These are phyloP conservation scores for Salvia hispanica DNA, from an alignment of 257 asterid genomes.

Conservation along the genomic window DNA sequence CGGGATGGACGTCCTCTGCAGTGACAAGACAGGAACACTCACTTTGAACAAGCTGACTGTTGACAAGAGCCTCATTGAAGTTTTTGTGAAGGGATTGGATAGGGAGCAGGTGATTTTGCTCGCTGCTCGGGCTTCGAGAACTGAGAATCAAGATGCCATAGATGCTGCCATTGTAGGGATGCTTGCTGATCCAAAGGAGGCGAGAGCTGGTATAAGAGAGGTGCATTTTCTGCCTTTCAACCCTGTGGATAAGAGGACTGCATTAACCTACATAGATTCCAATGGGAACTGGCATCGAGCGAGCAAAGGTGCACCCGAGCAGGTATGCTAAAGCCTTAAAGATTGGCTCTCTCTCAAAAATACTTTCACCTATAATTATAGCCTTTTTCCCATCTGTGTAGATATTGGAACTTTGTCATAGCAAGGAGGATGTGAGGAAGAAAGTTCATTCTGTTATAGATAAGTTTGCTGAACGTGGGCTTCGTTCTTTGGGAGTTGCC, in stretches of 20 bases:
- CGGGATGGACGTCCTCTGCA: constrained; percentile 94
- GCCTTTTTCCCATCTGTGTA: constrained; percentile 26
- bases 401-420: constrained; percentile 67
- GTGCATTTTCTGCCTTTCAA: constrained; percentile 88
- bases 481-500: constrained; percentile 86
- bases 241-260: constrained; percentile 94
- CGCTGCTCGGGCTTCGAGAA: constrained; percentile 91
- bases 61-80: constrained; percentile 71
- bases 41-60: constrained; percentile 87
- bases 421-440: constrained; percentile 70
- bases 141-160: constrained; percentile 89
- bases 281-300: constrained; percentile 85
- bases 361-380: background rate
- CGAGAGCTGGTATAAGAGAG: constrained; percentile 81
- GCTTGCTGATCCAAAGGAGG: constrained; percentile 99
- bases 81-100: constrained; percentile 70
- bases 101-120: constrained; percentile 69
- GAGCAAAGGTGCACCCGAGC: constrained; percentile 98
- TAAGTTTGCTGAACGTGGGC: constrained; percentile 92
- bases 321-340: constrained; percentile 43
- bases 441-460: constrained; percentile 76
- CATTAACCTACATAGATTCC: constrained; percentile 77
- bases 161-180: constrained; percentile 93
- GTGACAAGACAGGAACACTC: constrained; percentile 91
- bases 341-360: background rate